Base-by-base conservation (phyloP, 164 flowering plant genomes). In the Cinnamomum micranthum region DNA sequence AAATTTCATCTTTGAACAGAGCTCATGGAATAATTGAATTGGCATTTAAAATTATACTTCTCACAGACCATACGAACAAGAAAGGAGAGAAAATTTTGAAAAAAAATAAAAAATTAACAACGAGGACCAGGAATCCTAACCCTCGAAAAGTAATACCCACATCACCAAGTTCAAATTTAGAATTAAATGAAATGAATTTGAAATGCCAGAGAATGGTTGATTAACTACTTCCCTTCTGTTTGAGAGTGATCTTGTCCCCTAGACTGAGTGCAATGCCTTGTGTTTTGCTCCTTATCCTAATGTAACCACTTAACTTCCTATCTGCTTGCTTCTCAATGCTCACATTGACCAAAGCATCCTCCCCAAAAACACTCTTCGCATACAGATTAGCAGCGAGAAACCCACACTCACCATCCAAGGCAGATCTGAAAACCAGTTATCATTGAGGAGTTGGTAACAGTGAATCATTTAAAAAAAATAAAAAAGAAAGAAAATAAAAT, bases 181-280 rank as follows among this genome's bases (percentile, higher is more conserved):
- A 12, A 31, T 25, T 27, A 35, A 31, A 28, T 13, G 47, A 17
- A 28, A 28, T 25, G 68, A 65, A 65, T 20, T 19, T 2, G 47
- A 28, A 67, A 4, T 35, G 4, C 15, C 22, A 6, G 47, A 55
- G 60, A 55, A 2, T 17, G 41, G 69, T 31, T 19, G 60, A 20
- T 73, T 62, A 73, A 52, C 65, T 74, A 65, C 88, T 90, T 75
- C 95, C 97, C 79, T 91, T 91, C 84, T 94, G 98, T 78, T 94
- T 94, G 74, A 94, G 88, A 20, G 98, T 94, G 80, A 94, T 94
- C 84, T 94, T 94, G 85, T 94, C 97, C n/a, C 98, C 98, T 63
- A 94, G 87, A 81, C 97, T 94, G 47, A 94, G 93, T 65, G 98
- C 98, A 69, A 92, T 93, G 15, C 98, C 98, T 74, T 95, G 99